These are phyloP conservation scores for Penicillium atrosanguineum DNA, from an alignment of 495 filamentous ascomycete genomes.

Conservation along the genomic window DNA sequence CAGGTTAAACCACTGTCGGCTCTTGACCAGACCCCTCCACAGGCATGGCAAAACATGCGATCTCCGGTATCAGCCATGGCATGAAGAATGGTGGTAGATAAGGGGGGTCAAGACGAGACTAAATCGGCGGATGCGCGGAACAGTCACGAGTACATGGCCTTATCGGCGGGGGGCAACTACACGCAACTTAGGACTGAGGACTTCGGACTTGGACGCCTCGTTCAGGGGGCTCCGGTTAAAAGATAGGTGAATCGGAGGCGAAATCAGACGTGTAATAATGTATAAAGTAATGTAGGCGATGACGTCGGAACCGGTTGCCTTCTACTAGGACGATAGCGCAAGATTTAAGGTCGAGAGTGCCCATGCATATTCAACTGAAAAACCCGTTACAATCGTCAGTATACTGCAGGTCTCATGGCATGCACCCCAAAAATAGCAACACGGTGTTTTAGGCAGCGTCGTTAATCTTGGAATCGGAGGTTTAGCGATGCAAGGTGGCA, in stretches of 20 bases:
- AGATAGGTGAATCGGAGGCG: not conserved
- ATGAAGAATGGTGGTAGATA: not conserved
- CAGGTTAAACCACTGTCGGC: conserved; percentile 67
- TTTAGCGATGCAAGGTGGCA: conserved; percentile 22
- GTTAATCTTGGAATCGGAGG: conserved; percentile 15
- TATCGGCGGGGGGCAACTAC: conserved; percentile 14
- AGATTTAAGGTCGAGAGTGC: not conserved
- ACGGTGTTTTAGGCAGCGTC: conserved; percentile 15
- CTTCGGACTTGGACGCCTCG: not conserved
- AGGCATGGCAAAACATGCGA: conserved; percentile 79
- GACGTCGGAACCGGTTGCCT: conserved; percentile 10
- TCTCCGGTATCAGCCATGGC: conserved; percentile 41
- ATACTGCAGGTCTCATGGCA: not conserved
- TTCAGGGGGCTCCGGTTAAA: not conserved
- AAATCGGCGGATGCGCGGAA: conserved; percentile 12
- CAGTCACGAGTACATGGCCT: conserved; percentile 23
- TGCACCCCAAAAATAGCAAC: conserved; percentile 14
- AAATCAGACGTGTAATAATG: conserved; percentile 5
- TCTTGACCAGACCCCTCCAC: conserved; percentile 73
- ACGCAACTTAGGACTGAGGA: not conserved
- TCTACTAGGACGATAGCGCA: not conserved
- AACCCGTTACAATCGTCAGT: not conserved
- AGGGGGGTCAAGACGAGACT: not conserved
- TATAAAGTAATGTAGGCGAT: not conserved
- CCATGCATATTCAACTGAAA: not conserved